Evolutionary conservation across 805 yeast genomes (phyloP), one percentile per base, ranked within the genome.

Genomic region (Candida sanyiensis): DNA sequence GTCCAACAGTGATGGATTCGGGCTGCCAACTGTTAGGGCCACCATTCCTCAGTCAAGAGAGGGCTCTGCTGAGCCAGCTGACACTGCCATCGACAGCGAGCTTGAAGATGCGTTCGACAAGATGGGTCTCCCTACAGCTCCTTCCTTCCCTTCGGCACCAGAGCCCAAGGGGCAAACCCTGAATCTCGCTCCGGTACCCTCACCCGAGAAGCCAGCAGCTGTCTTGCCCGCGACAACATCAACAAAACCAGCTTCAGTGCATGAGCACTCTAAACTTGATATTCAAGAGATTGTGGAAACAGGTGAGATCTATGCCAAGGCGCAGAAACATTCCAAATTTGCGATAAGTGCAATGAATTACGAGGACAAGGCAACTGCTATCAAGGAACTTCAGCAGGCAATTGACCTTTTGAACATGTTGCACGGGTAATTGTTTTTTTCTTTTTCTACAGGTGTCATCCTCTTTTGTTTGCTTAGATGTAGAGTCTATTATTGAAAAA

Each of bases 271-370:
- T n/a, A n/a, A n/a, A 11, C 21, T 48, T n/a, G 42, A 73, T 32
- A 63, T 82, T 12, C 51, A 60, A n/a, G 52, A 63, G 13, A 72
- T 82, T 40, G 57, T 83, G 52, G 70, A 72, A 41, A 64, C 67
- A 12, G 72, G 79, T 17, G 83, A 75, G 38, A 63, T 69, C 33
- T 76, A 82, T 16, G 54, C 75, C 8, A 66, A 70, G 48, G 75
- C 80, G 1, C 90, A 83, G 51, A 81, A 77, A 49, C 72, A 70
- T 43, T 83, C 89, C 23, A 81, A 76, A 54, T 83, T 78, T 56
- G 90, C 88, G 2, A 76, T 82, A 6, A 79, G 87, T 40, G 93
- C 94, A 0, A 65, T 83, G 54, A 82, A 82, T 53, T 83, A 82
- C 55, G 90, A 83, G 45, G 94, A 83, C 50, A 61, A 74, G 25